Percentiles rank a stretch among this genome's conserved stretches.
These are phyloP conservation scores for Trichosporon ovoides DNA, from an alignment of 1,284 basidiomycete species.

Conservation along the genomic window DNA sequence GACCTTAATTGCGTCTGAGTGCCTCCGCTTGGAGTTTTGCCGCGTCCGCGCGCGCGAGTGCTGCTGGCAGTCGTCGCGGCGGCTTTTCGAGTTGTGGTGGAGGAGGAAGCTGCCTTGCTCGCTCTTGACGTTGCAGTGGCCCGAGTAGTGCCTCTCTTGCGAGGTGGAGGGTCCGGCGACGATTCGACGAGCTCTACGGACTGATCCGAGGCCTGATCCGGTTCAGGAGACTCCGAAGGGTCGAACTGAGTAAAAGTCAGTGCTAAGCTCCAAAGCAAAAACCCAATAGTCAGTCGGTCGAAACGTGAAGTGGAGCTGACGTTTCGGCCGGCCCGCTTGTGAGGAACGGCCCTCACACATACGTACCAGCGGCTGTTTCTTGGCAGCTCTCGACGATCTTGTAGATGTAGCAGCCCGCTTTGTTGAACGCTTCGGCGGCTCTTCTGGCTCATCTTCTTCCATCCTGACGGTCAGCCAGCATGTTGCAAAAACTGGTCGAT, in stretches of 20 bases:
- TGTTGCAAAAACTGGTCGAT: neutral
- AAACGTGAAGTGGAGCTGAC: neutral
- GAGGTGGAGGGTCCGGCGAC: neutral
- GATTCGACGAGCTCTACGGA: neutral
- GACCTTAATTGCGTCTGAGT: conserved; percentile 2
- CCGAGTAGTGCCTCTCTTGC: neutral
- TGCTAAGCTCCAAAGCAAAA: neutral
- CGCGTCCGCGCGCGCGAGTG: neutral
- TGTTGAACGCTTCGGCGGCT: neutral
- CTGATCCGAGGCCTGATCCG: neutral
- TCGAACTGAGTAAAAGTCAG: conserved; percentile 13
- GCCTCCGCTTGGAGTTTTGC: neutral
- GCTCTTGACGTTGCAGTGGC: neutral
- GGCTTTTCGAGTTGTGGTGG: neutral
- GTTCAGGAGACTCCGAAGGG: conserved; percentile 8
- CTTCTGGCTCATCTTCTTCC: conserved; percentile 7
- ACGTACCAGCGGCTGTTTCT: conserved; percentile 8
- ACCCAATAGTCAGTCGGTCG: neutral
- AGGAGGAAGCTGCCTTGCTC: neutral
- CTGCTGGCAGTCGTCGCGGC: neutral
- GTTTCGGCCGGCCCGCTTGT: neutral
- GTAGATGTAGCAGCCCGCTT: neutral
- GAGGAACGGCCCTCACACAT: neutral
- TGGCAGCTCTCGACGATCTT: neutral
- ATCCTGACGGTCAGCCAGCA: neutral